Percentiles rank a stretch among this genome's conserved stretches.
phyloP scores from a whole-genome alignment of 1,139 yeast species.

The Debaryomyces sp. region DNA sequence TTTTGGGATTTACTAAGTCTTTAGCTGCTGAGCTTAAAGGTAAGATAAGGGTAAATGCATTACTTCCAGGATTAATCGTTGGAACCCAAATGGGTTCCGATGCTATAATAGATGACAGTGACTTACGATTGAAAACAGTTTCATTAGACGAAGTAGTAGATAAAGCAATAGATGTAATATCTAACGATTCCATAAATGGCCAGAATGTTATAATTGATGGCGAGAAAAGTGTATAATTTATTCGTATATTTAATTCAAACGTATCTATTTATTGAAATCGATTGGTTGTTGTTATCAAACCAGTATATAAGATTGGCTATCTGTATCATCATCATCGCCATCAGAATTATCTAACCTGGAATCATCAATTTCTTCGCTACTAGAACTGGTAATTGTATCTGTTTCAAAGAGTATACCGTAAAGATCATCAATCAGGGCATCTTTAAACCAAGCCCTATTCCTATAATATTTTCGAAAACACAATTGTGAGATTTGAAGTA shows the following conservation, averaged over 20 bases:
- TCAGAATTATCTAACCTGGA: not conserved
- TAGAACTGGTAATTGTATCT: not conserved
- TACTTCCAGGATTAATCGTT: slow-evolving; percentile 71
- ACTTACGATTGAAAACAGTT: slow-evolving; percentile 19
- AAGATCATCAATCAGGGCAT: slow-evolving; percentile 4
- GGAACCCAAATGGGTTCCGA: slow-evolving; percentile 72
- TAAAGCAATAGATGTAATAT: slow-evolving; percentile 31
- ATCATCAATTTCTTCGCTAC: not conserved
- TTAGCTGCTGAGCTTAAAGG: slow-evolving; percentile 65
- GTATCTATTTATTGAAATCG: not conserved
- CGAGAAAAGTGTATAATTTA: slow-evolving; percentile 3
- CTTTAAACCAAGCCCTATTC: slow-evolving; percentile 1
- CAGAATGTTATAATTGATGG: slow-evolving; percentile 30
- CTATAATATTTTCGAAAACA: slow-evolving; percentile 16
- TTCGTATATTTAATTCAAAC: not conserved
- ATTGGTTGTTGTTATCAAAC: not conserved
- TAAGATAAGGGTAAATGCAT: slow-evolving; percentile 57
- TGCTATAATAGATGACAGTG: slow-evolving; percentile 22
- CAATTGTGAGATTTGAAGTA: not conserved
- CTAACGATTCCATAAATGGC: slow-evolving; percentile 41
- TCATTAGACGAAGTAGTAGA: slow-evolving; percentile 28
- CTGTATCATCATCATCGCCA: not conserved
- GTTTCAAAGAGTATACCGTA: slow-evolving; percentile 7
- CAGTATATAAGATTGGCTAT: not conserved
- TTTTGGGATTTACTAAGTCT: slow-evolving; percentile 65